Conservation (phyloP, 192 early-diverging fungal genomes). For the Coemansia sp. region DNA sequence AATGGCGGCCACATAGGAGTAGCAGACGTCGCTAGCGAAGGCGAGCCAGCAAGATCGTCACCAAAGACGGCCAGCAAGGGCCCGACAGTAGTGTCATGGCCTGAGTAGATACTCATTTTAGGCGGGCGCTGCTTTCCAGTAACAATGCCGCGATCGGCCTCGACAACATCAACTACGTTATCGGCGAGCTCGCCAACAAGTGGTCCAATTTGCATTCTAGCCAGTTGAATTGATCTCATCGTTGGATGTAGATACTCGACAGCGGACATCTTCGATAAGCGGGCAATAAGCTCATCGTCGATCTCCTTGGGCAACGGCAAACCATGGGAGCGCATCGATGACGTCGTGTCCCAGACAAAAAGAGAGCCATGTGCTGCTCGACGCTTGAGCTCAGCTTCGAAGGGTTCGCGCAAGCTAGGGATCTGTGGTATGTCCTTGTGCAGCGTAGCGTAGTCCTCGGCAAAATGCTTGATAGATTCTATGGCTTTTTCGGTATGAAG, state of each 20-base stretch:
- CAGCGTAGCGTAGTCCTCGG: constrained; percentile 23
- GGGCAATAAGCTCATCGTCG: constrained; percentile 28
- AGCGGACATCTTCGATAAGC: constrained; percentile 12
- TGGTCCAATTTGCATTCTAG: constrained; percentile 36
- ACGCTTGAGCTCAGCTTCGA: constrained; percentile 7
- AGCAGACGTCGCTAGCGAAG: background rate
- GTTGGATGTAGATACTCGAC: constrained; percentile 27
- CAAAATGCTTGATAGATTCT: background rate
- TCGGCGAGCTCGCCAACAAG: constrained; percentile 35
- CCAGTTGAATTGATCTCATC: constrained; percentile 18
- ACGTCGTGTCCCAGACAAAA: constrained; percentile 20
- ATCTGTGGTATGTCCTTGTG: constrained; percentile 25
- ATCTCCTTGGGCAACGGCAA: constrained; percentile 31
- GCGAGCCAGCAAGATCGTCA: constrained; percentile 7
- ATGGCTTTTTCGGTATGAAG: constrained; percentile 13
- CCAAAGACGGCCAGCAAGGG: constrained; percentile 43
- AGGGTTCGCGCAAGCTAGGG: constrained; percentile 17
- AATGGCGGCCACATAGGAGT: constrained; percentile 38
- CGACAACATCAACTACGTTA: constrained; percentile 24
- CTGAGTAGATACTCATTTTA: constrained; percentile 49
- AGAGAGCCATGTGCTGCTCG: constrained; percentile 6
- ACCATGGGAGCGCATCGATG: constrained; percentile 28
- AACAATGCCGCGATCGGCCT: constrained; percentile 30
- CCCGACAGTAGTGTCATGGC: constrained; percentile 51
- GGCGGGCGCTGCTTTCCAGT: background rate